These are phyloP conservation scores for Chaetoceros tenuissimus DNA, from an alignment of 108 stramenopile species.

Conservation along the genomic window DNA sequence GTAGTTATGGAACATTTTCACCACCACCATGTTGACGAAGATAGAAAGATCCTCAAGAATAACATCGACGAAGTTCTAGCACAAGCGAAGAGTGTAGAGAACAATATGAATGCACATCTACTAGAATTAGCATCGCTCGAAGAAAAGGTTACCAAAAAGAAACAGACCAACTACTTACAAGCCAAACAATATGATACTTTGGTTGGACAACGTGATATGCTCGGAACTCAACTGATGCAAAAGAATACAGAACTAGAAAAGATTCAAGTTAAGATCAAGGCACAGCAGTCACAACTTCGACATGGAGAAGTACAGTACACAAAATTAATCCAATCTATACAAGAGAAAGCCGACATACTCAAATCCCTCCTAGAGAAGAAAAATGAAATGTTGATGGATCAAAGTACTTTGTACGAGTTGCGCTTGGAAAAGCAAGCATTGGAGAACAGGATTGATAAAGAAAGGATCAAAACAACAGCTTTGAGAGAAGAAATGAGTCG, in stretches of 20 bases:
- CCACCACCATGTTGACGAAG: not conserved
- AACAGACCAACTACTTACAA: not conserved
- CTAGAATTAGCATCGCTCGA: not conserved
- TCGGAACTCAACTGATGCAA: not conserved
- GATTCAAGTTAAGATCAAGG: not conserved
- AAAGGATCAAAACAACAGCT: not conserved
- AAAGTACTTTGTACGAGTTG: too few relatives aligned
- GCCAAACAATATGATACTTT: not conserved
- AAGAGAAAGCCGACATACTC: not conserved
- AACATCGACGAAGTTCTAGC: not conserved
- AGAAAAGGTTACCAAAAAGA: not conserved
- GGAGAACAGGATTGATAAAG: not conserved
- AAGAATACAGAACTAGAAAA: not conserved
- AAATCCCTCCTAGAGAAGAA: not conserved
- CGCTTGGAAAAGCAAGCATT: not conserved
- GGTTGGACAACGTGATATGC: not conserved
- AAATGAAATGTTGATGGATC: too few relatives aligned
- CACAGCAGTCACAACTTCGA: not conserved
- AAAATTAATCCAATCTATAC: not conserved
- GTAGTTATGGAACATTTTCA: not conserved
- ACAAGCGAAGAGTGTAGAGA: not conserved
- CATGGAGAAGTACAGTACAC: not conserved
- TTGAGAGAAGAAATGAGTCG: not conserved
- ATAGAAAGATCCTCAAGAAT: not conserved
- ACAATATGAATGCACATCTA: not conserved